Base-by-base conservation (phyloP, 2,329 filamentous ascomycete genomes). In the Monosporascus sp. region DNA sequence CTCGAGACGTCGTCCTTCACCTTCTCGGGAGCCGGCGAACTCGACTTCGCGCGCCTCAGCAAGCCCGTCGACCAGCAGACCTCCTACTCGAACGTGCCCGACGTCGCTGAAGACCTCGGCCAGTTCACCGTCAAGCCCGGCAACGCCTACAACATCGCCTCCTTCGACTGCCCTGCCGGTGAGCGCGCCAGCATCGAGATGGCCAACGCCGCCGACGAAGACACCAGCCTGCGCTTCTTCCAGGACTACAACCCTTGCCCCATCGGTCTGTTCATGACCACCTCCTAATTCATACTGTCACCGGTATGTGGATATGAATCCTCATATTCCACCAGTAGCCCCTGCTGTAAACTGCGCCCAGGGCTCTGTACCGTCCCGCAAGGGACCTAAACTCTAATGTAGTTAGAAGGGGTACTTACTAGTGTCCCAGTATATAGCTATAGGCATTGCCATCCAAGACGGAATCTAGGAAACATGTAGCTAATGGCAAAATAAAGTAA, bases 1-100 rank as follows among this genome's bases (percentile, higher is more conserved):
- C 78, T 87, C n/a, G 69, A 82, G 68, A 85, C 82, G 1, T 84
- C 83, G 0, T 73, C 74, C 11, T 81, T 79, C 63, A 78, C 72
- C 26, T 76, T 64, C 35, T 56, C 54, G 0, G 63, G 82, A 24
- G 70, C 74, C 19, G 84, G 83, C 41, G 70, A 70, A 45, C 69
- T 86, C 52, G 71, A 78, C 56, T 79, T 87, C 64, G 69, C 71
- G n/a, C 66, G 70, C 60, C 74, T 88, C 31, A 65, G 68, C 48
- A 63, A 61, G 2, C 64, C 74, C 40, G 83, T 79, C 7, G 76
- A 56, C 40, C 53, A 69, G 52, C 60, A 63, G 41, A 86, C 84
- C 1, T 81, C 78, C 1, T 86, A 71, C 64, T 74, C 73, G 58
- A 84, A 74, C 63, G 70, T 74, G 45, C 81, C 83, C 0, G 64